A percentile compares a stretch with the other conserved stretches of the same genome.
phyloP scores from a whole-genome alignment of 345 rosid species.

The Acer campestre region DNA sequence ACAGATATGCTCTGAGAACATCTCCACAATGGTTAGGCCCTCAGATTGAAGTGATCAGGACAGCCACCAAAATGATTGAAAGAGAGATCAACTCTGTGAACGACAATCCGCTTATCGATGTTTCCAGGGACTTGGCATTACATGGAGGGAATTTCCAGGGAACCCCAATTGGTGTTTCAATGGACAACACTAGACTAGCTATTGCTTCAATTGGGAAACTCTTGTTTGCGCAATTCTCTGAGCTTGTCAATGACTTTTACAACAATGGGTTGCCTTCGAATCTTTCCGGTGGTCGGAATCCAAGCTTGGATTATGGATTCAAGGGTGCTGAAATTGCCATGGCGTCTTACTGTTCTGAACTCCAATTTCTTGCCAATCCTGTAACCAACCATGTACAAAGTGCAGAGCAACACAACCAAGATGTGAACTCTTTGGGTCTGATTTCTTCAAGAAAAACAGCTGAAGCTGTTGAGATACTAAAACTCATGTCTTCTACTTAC shows the following conservation, averaged over 20 bases:
- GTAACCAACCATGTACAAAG: slow-evolving; percentile 81
- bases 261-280: slow-evolving; percentile 81
- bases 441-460: slow-evolving; percentile 70
- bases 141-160: slow-evolving; percentile 91
- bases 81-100: slow-evolving; percentile 81
- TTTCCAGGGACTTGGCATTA: slow-evolving; percentile 64
- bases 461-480: slow-evolving; percentile 60
- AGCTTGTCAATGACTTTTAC: slow-evolving; percentile 78
- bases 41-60: slow-evolving; percentile 68
- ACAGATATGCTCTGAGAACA: slow-evolving; percentile 72
- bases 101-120: slow-evolving; percentile 77
- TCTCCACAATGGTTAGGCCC: slow-evolving; percentile 90
- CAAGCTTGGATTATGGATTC: slow-evolving; percentile 79
- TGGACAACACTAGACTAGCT: slow-evolving; percentile 75
- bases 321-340: slow-evolving; percentile 85
- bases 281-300: slow-evolving; percentile 56
- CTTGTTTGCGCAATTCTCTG: slow-evolving; percentile 77
- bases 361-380: slow-evolving; percentile 71
- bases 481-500: slow-evolving; percentile 77
- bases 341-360: slow-evolving; percentile 84
- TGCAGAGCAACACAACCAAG: slow-evolving; percentile 84
- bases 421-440: slow-evolving; percentile 71
- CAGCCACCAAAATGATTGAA: slow-evolving; percentile 69
- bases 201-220: slow-evolving; percentile 73
- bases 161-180: slow-evolving; percentile 83